Conservation (phyloP, 129 eudicot species). For the Sambucus nigra region DNA sequence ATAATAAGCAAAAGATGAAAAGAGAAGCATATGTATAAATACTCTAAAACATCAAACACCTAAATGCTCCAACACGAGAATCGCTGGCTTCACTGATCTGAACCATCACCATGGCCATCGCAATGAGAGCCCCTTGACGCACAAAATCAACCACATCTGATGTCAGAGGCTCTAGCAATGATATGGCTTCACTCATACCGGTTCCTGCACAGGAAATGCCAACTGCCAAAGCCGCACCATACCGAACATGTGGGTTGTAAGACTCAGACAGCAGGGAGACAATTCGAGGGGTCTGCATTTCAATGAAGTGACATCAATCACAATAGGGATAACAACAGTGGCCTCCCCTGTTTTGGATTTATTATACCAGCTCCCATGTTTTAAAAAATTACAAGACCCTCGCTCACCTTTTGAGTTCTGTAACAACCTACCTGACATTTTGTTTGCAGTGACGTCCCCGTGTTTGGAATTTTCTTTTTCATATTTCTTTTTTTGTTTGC, state of each 20-base stretch:
- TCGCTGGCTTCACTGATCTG: constrained; percentile 96
- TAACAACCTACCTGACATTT: too few species aligned
- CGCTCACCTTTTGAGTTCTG: too few species aligned
- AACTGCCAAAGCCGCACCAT: constrained; percentile 96
- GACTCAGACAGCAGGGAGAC: constrained; percentile 80
- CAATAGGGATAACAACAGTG: too few species aligned
- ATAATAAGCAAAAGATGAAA: constrained; percentile 2
- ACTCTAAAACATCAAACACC: constrained; percentile 27
- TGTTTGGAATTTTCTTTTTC: too few species aligned
- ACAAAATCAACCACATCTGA: constrained; percentile 95
- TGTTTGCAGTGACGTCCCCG: too few species aligned
- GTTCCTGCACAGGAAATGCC: constrained; percentile 98
- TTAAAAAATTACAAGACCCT: too few species aligned
- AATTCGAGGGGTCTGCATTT: constrained; percentile 70
- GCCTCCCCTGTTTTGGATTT: too few species aligned
- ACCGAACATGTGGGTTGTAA: constrained; percentile 94
- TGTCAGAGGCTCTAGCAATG: constrained; percentile 89
- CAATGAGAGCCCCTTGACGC: constrained; percentile 96
- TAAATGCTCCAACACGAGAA: constrained; percentile 94
- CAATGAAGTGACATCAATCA: constrained; percentile 1
- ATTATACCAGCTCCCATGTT: too few species aligned
- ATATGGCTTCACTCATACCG: constrained; percentile 94
- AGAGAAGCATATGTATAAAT: background rate
- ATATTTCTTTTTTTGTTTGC: too few species aligned
- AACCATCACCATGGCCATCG: constrained; percentile 99